Conservation (phyloP, 805 yeast genomes). For the Yarrowia keelungensis region DNA sequence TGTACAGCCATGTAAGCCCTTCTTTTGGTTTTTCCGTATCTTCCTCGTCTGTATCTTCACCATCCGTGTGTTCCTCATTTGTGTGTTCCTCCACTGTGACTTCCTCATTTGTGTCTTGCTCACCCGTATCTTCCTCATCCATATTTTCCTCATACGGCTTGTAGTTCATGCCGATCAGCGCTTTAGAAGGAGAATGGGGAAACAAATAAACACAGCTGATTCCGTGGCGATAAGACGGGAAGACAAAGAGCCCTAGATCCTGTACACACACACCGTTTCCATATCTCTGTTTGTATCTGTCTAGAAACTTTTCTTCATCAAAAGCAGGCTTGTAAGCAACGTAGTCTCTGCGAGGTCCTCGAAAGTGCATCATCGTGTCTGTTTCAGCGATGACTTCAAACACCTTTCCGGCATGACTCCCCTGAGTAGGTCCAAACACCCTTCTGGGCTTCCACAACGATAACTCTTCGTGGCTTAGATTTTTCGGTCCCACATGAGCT, state of each 20-base stretch:
- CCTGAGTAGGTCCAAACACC: no score
- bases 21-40: no score
- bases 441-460: no score
- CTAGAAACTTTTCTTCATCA: not conserved
- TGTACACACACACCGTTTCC: no score
- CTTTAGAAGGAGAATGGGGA: not conserved
- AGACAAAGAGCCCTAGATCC: not conserved
- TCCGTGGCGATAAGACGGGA: not conserved
- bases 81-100: no score
- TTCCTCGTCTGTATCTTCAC: not conserved
- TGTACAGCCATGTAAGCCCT: not conserved
- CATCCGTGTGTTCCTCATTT: no score
- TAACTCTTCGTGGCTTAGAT: no score
- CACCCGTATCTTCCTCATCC: no score
- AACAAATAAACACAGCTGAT: not conserved
- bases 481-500: no score
- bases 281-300: not conserved
- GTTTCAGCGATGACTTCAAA: not conserved
- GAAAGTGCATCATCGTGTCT: not conserved
- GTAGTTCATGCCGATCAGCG: not conserved
- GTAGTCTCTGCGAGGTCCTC: not conserved
- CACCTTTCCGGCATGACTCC: not conserved
- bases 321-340: not conserved
- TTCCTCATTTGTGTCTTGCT: not conserved
- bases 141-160: no score